phyloP scores from a whole-genome alignment of 441 rosid genomes.

The Lepidium campestre region DNA sequence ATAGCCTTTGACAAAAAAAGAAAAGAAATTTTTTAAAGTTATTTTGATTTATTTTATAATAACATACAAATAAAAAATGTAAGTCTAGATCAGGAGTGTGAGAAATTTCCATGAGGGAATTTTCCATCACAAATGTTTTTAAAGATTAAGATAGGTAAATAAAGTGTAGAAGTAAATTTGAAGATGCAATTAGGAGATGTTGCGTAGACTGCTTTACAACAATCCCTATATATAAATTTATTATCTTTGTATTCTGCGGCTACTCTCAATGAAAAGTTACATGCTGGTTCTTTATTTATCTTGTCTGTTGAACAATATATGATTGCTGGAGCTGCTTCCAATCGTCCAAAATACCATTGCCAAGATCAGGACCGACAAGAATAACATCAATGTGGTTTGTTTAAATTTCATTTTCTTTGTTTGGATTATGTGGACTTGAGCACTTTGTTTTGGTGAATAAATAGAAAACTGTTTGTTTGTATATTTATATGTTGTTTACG shows the following conservation, averaged over 20 bases:
- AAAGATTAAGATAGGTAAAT: neutral
- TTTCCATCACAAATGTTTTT: neutral
- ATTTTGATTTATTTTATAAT: too few relatives aligned
- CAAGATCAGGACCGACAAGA: neutral
- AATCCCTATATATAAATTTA: neutral
- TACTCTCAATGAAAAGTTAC: neutral
- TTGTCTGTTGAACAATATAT: neutral
- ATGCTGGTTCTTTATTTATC: neutral
- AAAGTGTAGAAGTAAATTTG: neutral
- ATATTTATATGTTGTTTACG: neutral
- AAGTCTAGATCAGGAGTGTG: too few relatives aligned
- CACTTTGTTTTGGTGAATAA: neutral
- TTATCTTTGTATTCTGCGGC: neutral
- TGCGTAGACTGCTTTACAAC: slow-evolving; percentile 7
- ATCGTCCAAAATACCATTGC: neutral
- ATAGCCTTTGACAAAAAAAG: too few relatives aligned
- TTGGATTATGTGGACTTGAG: neutral
- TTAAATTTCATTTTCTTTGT: neutral
- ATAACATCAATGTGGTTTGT: neutral
- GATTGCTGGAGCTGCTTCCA: neutral
- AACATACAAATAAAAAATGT: too few relatives aligned
- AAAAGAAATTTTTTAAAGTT: too few relatives aligned
- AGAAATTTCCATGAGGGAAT: too few relatives aligned
- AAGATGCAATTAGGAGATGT: neutral
- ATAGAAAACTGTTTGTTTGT: neutral